Base-by-base conservation (phyloP, 2,329 filamentous ascomycete species). In the Fusarium staphyleae region DNA sequence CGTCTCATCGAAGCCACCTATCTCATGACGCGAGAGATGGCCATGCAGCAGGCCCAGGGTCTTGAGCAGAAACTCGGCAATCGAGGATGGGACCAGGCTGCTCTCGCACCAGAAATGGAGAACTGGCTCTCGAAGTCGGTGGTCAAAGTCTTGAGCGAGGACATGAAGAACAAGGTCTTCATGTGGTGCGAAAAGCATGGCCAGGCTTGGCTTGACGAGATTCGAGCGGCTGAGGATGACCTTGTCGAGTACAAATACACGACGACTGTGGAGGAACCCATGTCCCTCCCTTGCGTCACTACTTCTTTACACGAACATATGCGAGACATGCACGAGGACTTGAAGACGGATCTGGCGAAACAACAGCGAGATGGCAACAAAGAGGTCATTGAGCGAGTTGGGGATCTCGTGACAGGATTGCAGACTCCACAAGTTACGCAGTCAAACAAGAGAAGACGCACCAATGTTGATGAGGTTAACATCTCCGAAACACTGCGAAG, bases 101-200 rank as follows among this genome's bases (percentile, higher is more conserved):
- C 3, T 2, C 32, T 56, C 4, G 11, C 6, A 2, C 2, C 29
- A 5, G 12, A n/a, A 12, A 56, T 47, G 36, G 26, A 3, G 2
- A 12, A 22, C 2, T 56, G 41, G 46, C n/a, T 56, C 0, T 46
- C 32, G 0, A 4, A 1, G 2, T 26, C 22, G 3, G 28, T 56
- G 1, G 28, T 39, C 2, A 37, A 32, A 5, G 36, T 30, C 1
- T 32, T 55, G 1, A 36, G 5, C 2, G 26, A 55, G 3, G 35
- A 55, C 0, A 33, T n/a, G 9, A 51, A 55, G 3, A 51, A 51
- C 11, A 46, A 34, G 5, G 28, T 46, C 1, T 46, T 37, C 3
- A 29, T 30, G n/a, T 42, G 45, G 46, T 55, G 51, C 4, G 7
- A 13, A 0, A 22, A 41, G 7, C 3, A 35, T 4, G 28, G 12